Conservation (phyloP, 495 filamentous ascomycete species). For the Penicillium mononematosum region DNA sequence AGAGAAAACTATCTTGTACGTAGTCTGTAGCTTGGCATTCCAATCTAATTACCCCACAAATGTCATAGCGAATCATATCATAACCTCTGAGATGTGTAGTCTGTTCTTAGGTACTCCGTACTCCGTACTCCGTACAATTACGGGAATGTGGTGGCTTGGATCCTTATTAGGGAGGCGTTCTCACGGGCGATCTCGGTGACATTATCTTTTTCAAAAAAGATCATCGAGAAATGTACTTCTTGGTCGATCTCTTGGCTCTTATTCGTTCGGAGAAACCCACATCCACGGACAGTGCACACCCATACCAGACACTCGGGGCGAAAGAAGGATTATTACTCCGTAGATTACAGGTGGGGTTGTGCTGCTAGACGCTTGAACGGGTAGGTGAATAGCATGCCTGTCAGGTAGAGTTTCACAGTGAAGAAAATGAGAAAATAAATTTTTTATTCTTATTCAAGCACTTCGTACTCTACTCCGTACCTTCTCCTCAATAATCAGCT, state of each 20-base stretch:
- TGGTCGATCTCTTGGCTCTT: constrained; percentile 7
- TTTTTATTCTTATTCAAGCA: neutral
- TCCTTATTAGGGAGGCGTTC: neutral
- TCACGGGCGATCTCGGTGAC: neutral
- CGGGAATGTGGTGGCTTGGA: too few species aligned
- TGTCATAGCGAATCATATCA: constrained; percentile 4
- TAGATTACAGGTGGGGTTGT: neutral
- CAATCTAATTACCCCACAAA: constrained; percentile 18
- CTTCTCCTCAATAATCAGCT: too few species aligned
- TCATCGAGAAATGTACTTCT: neutral
- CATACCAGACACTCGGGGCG: constrained; percentile 29
- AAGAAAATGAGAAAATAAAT: neutral
- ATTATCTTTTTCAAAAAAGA: neutral
- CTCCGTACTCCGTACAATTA: neutral
- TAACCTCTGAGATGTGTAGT: constrained; percentile 3
- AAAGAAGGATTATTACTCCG: neutral
- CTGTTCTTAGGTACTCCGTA: neutral
- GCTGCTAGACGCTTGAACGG: neutral
- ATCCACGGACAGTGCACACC: constrained; percentile 22
- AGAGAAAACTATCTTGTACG: neutral
- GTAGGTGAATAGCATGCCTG: constrained; percentile 2
- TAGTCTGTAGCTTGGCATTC: too few species aligned
- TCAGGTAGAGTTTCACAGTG: constrained; percentile 5
- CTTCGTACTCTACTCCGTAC: neutral
- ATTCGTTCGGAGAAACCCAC: constrained; percentile 22